These are phyloP conservation scores for Corinectria fuckeliana DNA, from an alignment of 2,329 filamentous ascomycete species.

Conservation along the genomic window DNA sequence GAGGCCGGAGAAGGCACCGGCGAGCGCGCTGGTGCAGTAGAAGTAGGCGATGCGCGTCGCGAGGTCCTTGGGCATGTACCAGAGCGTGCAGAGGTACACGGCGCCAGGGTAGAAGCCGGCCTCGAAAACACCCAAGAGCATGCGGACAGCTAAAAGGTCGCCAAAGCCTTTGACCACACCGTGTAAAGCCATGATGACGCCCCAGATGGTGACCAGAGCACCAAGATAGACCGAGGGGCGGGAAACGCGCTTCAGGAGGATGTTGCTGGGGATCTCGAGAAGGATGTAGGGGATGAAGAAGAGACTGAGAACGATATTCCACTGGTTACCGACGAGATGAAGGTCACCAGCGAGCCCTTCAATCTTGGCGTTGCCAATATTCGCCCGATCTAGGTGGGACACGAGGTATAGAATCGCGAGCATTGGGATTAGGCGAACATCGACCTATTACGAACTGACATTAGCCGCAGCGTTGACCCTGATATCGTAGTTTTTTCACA, in stretches of 20 bases:
- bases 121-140: conserved; percentile 50
- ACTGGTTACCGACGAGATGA: conserved; percentile 62
- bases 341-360: conserved; percentile 42
- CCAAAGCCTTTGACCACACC: conserved; percentile 47
- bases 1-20: conserved; percentile 54
- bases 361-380: conserved; percentile 55
- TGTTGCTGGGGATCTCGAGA: too few relatives aligned
- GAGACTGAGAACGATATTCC: conserved; percentile 39
- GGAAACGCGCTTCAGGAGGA: conserved; percentile 45
- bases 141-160: conserved; percentile 48
- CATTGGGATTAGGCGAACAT: too few relatives aligned
- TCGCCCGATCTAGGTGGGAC: conserved; percentile 48
- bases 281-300: conserved; percentile 49
- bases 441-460: too few relatives aligned
- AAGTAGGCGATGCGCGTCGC: conserved; percentile 43
- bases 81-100: conserved; percentile 42
- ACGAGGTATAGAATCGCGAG: conserved; percentile 43
- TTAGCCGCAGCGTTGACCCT: too few relatives aligned
- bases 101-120: conserved; percentile 43
- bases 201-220: conserved; percentile 43
- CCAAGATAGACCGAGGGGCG: conserved; percentile 51
- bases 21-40: conserved; percentile 45
- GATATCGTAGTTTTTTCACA: too few relatives aligned
- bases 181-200: conserved; percentile 46
- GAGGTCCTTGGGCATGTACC: conserved; percentile 42